Base-by-base conservation (phyloP, 495 filamentous ascomycete genomes). In the Tuber aestivum region DNA sequence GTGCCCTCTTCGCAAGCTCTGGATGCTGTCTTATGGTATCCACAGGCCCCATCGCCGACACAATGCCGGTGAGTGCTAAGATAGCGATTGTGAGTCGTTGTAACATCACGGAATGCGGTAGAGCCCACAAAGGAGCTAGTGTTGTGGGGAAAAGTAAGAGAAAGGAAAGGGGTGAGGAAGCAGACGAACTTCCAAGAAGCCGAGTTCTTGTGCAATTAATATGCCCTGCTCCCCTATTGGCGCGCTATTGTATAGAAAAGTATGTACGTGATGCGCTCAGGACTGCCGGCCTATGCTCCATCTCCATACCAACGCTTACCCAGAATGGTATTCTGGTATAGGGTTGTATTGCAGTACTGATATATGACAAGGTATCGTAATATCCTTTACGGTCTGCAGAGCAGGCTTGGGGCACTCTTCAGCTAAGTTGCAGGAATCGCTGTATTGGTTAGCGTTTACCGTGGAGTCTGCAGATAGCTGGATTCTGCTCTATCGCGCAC, bases 11-110 rank as follows among this genome's bases (percentile, higher is more conserved):
- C 44, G 65, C 9, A 44, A 65, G 70, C n/a, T 75, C 70, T 9
- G 56, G 27, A 35, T 65, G 27, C 40, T 56, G 70, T 74, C 56
- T 70, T 12, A 73, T n/a, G 41, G 76, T 77, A 42, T 78, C 75
- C 38, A 65, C 69, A 12, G 75, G 75, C 41, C 41, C 16, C 14
- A 3, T 35, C 27, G 56, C 56, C 4, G 56, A 65, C 27, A 65
- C 56, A 7, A 35, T 0, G 56, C 56, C 56, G 27, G 27, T 27
- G 56, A 65, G 56, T 32, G 56, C 56, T 65, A 65, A 5, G 0
- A 65, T 35, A 27, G 27, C 56, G 12, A 65, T 12, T 35, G 56
- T 27, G 0, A 65, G 56, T 35, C 56, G 56, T 65, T 14, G 56
- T 65, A 65, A 27, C 56, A 65, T 65, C 56, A 4, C 35, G 27